phyloP scores from a whole-genome alignment of 768 basidiomycete genomes.

The Boletus barrowsii region DNA sequence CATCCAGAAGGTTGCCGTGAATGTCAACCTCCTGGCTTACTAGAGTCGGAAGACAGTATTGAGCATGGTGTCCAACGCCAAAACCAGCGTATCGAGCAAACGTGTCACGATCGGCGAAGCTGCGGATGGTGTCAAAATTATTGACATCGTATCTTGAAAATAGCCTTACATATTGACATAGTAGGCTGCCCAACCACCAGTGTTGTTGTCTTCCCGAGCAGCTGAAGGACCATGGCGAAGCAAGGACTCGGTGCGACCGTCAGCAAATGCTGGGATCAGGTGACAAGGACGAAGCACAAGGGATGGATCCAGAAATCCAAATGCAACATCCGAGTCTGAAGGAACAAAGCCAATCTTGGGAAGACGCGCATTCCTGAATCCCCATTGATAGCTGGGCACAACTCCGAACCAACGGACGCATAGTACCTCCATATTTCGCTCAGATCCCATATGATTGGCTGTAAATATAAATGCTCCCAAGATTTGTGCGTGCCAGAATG shows the following conservation, averaged over 20 bases:
- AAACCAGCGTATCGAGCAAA: no score
- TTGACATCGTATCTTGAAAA: no score
- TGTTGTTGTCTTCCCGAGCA: neutral
- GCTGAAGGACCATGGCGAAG: slow-evolving; percentile 1
- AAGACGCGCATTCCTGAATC: slow-evolving; percentile 11
- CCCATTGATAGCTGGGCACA: slow-evolving; percentile 5
- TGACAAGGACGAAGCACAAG: slow-evolving; percentile 21
- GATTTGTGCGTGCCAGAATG: slow-evolving; percentile 24
- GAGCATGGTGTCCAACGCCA: no score
- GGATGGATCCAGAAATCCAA: neutral
- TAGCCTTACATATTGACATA: slow-evolving; percentile 15
- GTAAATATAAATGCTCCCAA: slow-evolving; percentile 21
- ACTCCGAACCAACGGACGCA: slow-evolving; percentile 6
- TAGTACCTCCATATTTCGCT: slow-evolving; percentile 19
- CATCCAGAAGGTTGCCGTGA: no score
- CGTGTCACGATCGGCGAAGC: no score
- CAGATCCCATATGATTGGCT: slow-evolving; percentile 1
- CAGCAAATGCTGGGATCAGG: slow-evolving; percentile 23
- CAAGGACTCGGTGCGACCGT: slow-evolving; percentile 13
- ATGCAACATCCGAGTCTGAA: slow-evolving; percentile 8
- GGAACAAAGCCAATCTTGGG: slow-evolving; percentile 22
- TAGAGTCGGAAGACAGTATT: no score
- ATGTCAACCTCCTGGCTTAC: no score
- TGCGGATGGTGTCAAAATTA: no score
- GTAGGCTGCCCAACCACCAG: slow-evolving; percentile 9